Evolutionary conservation across 768 basidiomycete genomes (phyloP).

Genomic region (Thelephora aurantiotincta): DNA sequence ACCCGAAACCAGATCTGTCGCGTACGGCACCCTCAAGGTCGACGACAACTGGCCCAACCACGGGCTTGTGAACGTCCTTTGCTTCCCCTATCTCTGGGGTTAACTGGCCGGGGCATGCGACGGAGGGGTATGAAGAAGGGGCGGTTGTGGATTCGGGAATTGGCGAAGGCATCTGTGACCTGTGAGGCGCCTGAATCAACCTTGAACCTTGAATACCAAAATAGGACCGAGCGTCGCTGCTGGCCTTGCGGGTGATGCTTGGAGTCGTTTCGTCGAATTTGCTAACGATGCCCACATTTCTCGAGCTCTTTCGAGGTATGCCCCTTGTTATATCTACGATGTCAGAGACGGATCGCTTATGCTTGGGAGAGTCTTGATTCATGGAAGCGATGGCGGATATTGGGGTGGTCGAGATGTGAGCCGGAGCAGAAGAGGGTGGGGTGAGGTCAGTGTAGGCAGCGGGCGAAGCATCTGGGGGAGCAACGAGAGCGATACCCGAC

Average conservation of each 20-base stretch:
- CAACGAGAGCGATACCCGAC: conserved; percentile 47
- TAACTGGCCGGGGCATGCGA: no score
- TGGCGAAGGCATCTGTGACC: conserved; percentile 18
- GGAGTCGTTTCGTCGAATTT: conserved; percentile 12
- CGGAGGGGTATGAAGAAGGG: not conserved
- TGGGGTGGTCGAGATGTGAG: conserved; percentile 5
- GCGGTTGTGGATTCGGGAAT: conserved; percentile 7
- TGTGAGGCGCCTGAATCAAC: conserved; percentile 22
- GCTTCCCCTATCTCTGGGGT: conserved; percentile 52
- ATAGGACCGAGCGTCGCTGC: no score
- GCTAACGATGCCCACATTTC: conserved; percentile 40
- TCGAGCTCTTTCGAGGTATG: conserved; percentile 27
- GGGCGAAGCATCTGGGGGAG: conserved; percentile 55
- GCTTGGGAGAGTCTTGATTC: conserved; percentile 20
- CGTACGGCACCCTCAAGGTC: conserved; percentile 18
- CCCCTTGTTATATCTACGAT: conserved; percentile 16
- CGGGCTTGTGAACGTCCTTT: conserved; percentile 44
- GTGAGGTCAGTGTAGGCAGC: conserved; percentile 37
- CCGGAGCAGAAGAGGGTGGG: conserved; percentile 37
- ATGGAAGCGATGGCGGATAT: not conserved
- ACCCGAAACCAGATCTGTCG: no score
- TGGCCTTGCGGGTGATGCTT: conserved; percentile 1
- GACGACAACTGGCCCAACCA: conserved; percentile 49
- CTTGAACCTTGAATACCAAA: conserved; percentile 8
- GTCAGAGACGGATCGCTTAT: conserved; percentile 19